Conservation (phyloP, 2,329 filamentous ascomycete species). For the Aspergillus neotritici region DNA sequence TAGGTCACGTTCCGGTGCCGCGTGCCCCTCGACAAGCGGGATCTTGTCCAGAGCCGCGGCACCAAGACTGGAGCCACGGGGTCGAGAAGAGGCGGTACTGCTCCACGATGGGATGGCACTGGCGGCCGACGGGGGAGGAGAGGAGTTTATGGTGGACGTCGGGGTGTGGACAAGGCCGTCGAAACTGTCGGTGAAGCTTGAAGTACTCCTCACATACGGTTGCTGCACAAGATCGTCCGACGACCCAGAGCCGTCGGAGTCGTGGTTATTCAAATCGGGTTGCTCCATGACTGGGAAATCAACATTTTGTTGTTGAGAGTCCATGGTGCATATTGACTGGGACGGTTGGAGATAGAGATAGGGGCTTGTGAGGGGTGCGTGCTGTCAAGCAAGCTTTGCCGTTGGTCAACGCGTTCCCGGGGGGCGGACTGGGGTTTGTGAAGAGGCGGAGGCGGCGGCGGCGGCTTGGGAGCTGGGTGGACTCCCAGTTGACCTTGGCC, state of each 20-base stretch:
- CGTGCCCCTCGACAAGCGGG: constrained; percentile 23
- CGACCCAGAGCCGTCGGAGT: constrained; percentile 39
- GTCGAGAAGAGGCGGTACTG: constrained; percentile 31
- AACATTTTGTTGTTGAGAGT: constrained; percentile 15
- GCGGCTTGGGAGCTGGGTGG: no score
- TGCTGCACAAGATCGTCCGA: constrained; percentile 37
- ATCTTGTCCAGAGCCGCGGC: constrained; percentile 40
- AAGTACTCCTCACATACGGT: constrained; percentile 28
- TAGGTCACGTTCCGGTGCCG: constrained; percentile 28
- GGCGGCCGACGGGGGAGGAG: constrained; percentile 25
- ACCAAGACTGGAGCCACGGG: constrained; percentile 41
- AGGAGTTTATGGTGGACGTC: constrained; percentile 30
- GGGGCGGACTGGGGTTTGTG: no score
- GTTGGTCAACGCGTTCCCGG: no score
- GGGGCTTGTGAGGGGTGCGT: neutral
- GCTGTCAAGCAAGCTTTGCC: neutral
- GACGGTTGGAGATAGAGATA: constrained; percentile 6
- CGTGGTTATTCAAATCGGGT: constrained; percentile 35
- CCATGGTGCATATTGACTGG: constrained; percentile 11
- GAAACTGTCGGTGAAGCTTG: constrained; percentile 28
- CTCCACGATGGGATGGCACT: constrained; percentile 32
- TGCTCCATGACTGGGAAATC: constrained; percentile 38
- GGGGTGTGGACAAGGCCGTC: constrained; percentile 27
- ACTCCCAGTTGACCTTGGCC: no score
- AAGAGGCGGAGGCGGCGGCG: no score